Conservation (phyloP, 2,329 filamentous ascomycete species). For the Diaporthe sp. region DNA sequence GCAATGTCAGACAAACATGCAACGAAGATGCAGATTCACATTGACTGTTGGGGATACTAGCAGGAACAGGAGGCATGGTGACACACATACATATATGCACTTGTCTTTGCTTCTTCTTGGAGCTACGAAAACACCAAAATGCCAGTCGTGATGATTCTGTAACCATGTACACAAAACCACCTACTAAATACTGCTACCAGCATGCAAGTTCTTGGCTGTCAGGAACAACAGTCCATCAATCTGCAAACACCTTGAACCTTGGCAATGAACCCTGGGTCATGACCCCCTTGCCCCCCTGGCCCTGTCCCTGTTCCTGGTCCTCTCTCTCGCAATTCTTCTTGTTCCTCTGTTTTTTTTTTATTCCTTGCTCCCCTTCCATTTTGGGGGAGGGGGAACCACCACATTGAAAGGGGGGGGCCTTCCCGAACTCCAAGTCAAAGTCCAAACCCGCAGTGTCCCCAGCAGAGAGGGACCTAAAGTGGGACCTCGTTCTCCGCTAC, state of each 20-base stretch:
- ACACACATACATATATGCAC: background rate
- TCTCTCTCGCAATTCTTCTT: background rate
- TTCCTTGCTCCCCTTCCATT: background rate
- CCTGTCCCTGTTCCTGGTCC: constrained; percentile 4
- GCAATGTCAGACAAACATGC: background rate
- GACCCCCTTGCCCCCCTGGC: constrained; percentile 29
- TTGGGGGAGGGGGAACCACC: background rate
- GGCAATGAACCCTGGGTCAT: constrained; percentile 12
- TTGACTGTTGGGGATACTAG: constrained; percentile 4
- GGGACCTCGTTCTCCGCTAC: constrained; percentile 24
- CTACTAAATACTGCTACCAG: background rate
- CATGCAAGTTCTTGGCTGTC: background rate
- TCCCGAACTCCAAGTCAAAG: constrained; percentile 3
- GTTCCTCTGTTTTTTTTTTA: background rate
- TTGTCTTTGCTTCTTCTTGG: background rate
- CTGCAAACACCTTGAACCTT: constrained; percentile 6
- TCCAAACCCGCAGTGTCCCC: constrained; percentile 14
- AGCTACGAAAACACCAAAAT: background rate
- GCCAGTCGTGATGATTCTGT: background rate
- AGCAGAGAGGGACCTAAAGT: constrained; percentile 24
- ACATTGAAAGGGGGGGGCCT: constrained; percentile 15
- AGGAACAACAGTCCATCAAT: constrained; percentile 17
- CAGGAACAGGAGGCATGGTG: background rate
- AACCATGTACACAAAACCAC: background rate
- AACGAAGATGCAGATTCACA: constrained; percentile 2